Conservation (phyloP, 129 eudicot species). For the Deinandra increscens region DNA sequence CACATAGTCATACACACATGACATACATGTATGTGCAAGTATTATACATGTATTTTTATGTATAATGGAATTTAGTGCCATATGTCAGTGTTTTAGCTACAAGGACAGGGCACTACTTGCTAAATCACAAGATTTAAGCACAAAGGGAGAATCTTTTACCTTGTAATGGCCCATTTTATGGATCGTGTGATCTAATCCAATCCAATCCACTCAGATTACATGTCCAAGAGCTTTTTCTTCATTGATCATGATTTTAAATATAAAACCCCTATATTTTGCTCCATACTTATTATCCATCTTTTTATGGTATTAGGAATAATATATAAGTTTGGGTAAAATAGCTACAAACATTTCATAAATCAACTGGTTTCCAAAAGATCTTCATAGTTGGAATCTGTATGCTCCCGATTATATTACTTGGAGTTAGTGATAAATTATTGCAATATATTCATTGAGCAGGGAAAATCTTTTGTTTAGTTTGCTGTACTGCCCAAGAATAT, state of each 20-base stretch:
- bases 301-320: background rate
- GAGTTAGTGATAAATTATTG: background rate
- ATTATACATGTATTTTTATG: no score
- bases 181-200: no score
- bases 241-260: no score
- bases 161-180: no score
- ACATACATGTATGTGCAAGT: no score
- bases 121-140: background rate
- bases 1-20: no score
- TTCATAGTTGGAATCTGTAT: background rate
- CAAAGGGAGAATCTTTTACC: no score
- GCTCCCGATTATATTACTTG: background rate
- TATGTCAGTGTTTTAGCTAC: no score
- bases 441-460: background rate
- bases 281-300: background rate
- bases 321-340: no score
- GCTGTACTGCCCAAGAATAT: slow-evolving; percentile 3
- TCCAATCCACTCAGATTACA: no score
- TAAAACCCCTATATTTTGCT: background rate
- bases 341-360: background rate
- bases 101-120: background rate
- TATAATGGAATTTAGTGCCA: no score
- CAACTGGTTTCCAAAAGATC: background rate
- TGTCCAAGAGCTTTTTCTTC: no score
- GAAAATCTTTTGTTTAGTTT: background rate